Evolutionary conservation across 805 yeast genomes (phyloP), one percentile per base, ranked within the genome.

Genomic region (Candida pini): DNA sequence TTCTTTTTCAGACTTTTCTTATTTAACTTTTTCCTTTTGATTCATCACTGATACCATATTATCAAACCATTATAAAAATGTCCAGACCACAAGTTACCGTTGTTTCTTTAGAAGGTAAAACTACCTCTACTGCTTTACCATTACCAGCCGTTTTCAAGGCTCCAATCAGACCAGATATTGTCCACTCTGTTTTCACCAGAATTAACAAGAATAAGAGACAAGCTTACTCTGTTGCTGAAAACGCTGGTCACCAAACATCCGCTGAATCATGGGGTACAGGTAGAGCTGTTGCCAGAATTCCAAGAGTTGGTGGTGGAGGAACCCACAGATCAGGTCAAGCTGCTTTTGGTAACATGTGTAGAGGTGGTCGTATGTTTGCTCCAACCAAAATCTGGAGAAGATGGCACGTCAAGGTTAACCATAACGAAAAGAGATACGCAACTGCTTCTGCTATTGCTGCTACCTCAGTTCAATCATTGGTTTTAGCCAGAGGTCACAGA

Each of bases 261-360:
- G 98, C 98, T 69, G 97, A 88, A 77, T 92, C 98, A 51, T 92
- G 98, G 98, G 98, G 98, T 88, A 92, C 98, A 62, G 98, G 98
- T 81, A 89, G 98, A 80, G 98, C 98, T 74, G 96, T 92, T 66
- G 97, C 98, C 76, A 90, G 98, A 81, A 90, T 92, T 71, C 98
- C 98, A 79, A 89, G 98, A 82, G 97, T 92, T 68, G 96, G 96
- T 76, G 98, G 98, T 78, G 89, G 95, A 69, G 98, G 98, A 85
- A 92, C 98, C 70, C 96, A 88, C 94, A 89, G 98, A 77, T 78
- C 97, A 54, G 98, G 98, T 72, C 98, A 92, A 76, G 98, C 88
- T 72, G 98, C 98, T 69, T 92, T 92, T 81, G 98, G 98, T 83
- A 92, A 92, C 92, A 92, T 92, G 98, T 92, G 98, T 81, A 90